Evolutionary conservation across 495 filamentous ascomycete species (phyloP).

Genomic region (Penicillium ochrochloron): DNA sequence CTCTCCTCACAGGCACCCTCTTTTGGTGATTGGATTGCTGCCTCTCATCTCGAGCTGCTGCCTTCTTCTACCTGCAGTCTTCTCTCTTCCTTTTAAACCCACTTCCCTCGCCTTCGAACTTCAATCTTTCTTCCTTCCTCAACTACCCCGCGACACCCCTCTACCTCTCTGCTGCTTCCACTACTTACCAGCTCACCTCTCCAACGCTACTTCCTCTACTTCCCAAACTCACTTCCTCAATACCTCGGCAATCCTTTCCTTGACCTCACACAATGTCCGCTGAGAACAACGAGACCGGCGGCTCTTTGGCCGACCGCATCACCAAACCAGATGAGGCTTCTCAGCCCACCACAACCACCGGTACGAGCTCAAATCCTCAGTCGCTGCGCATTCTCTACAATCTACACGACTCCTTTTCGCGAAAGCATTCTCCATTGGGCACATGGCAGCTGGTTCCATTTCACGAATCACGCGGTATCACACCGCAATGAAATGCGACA

Average conservation of each 20-base stretch:
- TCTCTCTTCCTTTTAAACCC: not conserved
- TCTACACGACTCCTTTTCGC: not conserved
- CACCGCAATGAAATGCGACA: not conserved
- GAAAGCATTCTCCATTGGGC: not conserved
- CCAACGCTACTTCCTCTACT: slow-evolving; percentile 1
- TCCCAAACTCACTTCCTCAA: slow-evolving; percentile 6
- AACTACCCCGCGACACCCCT: slow-evolving; percentile 14
- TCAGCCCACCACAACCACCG: slow-evolving; percentile 23
- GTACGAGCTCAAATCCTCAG: slow-evolving; percentile 30
- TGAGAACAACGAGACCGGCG: slow-evolving; percentile 36
- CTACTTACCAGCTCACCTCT: slow-evolving; percentile 2
- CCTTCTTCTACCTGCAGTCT: not conserved
- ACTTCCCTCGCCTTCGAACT: not conserved
- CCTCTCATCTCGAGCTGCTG: not conserved
- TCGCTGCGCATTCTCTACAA: slow-evolving; percentile 12
- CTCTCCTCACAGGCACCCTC: not conserved
- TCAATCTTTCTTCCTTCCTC: not conserved
- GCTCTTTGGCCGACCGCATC: slow-evolving; percentile 67
- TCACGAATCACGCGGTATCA: not conserved
- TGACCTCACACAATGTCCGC: slow-evolving; percentile 36
- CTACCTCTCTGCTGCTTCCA: slow-evolving; percentile 9
- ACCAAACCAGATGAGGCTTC: slow-evolving; percentile 48
- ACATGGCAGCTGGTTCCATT: not conserved
- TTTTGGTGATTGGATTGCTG: not conserved
- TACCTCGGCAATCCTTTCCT: not conserved